These are phyloP conservation scores for Calocera viscosa DNA, from an alignment of 768 basidiomycete genomes.

Conservation along the genomic window DNA sequence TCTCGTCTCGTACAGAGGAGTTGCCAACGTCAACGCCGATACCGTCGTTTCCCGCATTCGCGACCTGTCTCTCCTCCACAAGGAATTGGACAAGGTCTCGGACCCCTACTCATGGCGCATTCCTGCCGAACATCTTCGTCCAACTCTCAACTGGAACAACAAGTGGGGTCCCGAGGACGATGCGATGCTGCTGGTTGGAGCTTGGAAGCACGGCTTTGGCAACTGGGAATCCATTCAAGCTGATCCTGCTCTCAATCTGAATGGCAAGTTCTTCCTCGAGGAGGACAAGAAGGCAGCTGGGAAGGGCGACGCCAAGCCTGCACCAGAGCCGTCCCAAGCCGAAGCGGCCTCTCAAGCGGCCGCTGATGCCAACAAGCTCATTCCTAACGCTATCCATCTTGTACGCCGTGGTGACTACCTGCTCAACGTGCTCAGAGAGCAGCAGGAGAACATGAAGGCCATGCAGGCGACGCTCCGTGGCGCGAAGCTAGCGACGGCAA, in stretches of 20 bases:
- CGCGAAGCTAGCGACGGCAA: constrained; percentile 30
- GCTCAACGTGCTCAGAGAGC: constrained; percentile 66
- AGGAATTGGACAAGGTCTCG: constrained; percentile 58
- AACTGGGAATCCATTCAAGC: constrained; percentile 94
- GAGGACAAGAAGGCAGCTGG: constrained; percentile 85
- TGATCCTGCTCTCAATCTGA: constrained; percentile 68
- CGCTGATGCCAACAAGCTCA: constrained; percentile 46
- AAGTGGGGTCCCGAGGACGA: constrained; percentile 90
- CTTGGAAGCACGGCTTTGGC: constrained; percentile 86
- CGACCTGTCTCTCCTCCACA: constrained; percentile 78
- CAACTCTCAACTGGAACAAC: constrained; percentile 92
- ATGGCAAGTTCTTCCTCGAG: constrained; percentile 94
- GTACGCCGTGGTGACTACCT: constrained; percentile 95
- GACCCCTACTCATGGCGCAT: constrained; percentile 75
- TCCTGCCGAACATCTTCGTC: constrained; percentile 85
- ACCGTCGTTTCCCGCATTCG: constrained; percentile 82
- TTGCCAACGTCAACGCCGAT: constrained; percentile 93
- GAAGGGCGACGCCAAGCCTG: constrained; percentile 20
- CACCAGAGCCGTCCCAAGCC: constrained; percentile 33
- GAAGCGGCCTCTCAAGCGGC: constrained; percentile 25
- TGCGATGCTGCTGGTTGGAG: constrained; percentile 86
- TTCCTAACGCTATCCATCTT: constrained; percentile 95
- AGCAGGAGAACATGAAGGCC: constrained; percentile 81
- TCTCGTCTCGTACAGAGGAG: constrained; percentile 76
- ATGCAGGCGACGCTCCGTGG: constrained; percentile 60